Evolutionary conservation across 495 filamentous ascomycete species (phyloP), one percentile per base, ranked within the genome.

Genomic region (Aspergillus ellipticus): DNA sequence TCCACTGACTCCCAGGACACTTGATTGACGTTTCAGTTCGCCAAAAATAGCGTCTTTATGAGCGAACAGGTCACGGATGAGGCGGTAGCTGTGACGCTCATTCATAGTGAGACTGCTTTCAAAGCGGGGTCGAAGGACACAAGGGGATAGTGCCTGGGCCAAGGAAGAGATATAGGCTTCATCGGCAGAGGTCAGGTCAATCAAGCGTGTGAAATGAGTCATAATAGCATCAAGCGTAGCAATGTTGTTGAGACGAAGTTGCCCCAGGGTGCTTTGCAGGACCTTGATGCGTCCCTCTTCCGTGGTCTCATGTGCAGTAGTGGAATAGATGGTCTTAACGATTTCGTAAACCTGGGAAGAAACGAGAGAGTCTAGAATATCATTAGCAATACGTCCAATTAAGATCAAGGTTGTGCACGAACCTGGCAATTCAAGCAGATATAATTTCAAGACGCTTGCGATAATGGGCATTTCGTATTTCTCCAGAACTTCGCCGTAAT

Each of bases 331-430:
- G 1, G 90, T 97, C 69, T 96, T 90, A 62, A 99, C 87, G 67
- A 99, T 97, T 78, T 99, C 94, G 70, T 99, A 99, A 57, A 97
- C 91, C 67, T 96, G 92, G 21, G 91, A 96, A 47, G 95, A 97
- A 58, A 99, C 95, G 54, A 99, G 83, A 19, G 94, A 97, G 70
- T 99, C 94, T 89, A 61, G 11, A 20, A 16, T 21, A 31, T 61
- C 65, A 46, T 62, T 49, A 60, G 56, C 33, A 10, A 9, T 11
- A 49, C 16, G 33, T 43, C 37, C 3, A 29, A 49, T 6, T 11
- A 7, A 13, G 16, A 21, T 41, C 11, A 15, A 22, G n/a, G 31
- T 16, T 13, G 7, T 33, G 42, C 9, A 63, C 87, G 53, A 80
- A 95, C 91, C 91, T 64, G 92, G 93, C 55, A 99, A 83, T 74